These are phyloP conservation scores for Vicia faba DNA, from an alignment of 306 rosid genomes.

Conservation along the genomic window DNA sequence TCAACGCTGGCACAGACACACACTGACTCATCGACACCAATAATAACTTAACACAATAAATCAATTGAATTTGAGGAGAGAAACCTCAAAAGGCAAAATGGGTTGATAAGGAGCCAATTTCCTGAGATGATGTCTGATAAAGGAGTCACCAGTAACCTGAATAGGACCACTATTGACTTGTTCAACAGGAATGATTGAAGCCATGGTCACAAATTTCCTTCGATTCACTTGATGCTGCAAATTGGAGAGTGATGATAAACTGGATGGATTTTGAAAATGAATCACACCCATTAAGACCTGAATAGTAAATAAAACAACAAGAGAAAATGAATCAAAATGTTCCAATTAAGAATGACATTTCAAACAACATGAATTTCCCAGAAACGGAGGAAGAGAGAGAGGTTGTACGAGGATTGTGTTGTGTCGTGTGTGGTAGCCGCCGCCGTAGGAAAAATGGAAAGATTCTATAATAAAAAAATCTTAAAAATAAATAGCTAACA, in stretches of 20 bases:
- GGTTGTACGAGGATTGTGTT: not conserved
- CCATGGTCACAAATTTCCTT: conserved; percentile 57
- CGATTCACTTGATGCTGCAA: conserved; percentile 33
- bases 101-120: conserved; percentile 88
- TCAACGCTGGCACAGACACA: not conserved
- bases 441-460: not conserved
- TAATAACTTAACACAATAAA: not conserved
- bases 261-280: conserved; percentile 42
- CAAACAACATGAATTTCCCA: not conserved
- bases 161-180: conserved; percentile 47
- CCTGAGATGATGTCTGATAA: conserved; percentile 81
- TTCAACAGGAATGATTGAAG: conserved; percentile 58
- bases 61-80: not conserved
- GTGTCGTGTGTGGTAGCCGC: not conserved
- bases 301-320: not conserved
- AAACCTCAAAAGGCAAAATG: conserved; percentile 90
- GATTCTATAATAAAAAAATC: not conserved
- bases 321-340: not conserved
- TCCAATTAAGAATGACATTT: not conserved
- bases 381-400: not conserved
- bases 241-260: conserved; percentile 25
- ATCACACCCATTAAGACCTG: conserved; percentile 61
- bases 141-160: conserved; percentile 68
- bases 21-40: not conserved
- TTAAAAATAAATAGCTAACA: too few species aligned